Base-by-base conservation (phyloP, 2,329 filamentous ascomycete genomes). In the Alternaria incomplexa region DNA sequence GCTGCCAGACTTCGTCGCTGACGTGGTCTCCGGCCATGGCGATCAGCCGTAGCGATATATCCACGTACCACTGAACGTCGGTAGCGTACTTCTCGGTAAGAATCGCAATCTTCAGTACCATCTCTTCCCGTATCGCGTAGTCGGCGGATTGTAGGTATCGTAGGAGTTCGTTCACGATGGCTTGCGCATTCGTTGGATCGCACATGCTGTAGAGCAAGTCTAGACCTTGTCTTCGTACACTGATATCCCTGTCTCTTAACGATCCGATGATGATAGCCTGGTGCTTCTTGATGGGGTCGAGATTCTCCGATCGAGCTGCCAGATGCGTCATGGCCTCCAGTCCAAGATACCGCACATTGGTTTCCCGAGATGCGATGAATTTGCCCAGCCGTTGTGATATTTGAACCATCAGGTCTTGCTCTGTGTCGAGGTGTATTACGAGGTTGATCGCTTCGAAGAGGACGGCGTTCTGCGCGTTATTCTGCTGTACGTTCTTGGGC, bases 141-240 rank as follows among this genome's bases (percentile, higher is more conserved):
- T 99, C 96, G 51, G 96, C 96, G 59, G 93, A 97, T 76, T 97
- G 95, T 9, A 99, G 87, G 80, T 97, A 98, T 70, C 95, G 93
- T 56, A 99, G 83, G 54, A 99, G 89, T 82, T 99, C 96, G 63
- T 92, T 91, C 43, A 99, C 96, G 69, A 99, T 97, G 10, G 93
- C 90, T 68, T 93, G 91, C 8, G 96, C 93, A 80, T 99, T 99
- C n/a, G 90, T 90, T 32, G 92, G 88, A 81, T 99, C 96, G 80
- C 96, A 99, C 96, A 99, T 99, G 88, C 96, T 99, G 87, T 99
- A 99, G 32, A 99, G 87, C 59, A 99, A 83, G 81, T 99, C 96
- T 51, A 99, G 86, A 62, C 95, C 96, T 81, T 99, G 98, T 71
- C 96, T 89, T 64, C 96, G 90, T 48, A 99, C 96, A 77, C 95